Evolutionary conservation across 306 rosid genomes (phyloP), one percentile per base, ranked within the genome.

Genomic region (Inga laurina): DNA sequence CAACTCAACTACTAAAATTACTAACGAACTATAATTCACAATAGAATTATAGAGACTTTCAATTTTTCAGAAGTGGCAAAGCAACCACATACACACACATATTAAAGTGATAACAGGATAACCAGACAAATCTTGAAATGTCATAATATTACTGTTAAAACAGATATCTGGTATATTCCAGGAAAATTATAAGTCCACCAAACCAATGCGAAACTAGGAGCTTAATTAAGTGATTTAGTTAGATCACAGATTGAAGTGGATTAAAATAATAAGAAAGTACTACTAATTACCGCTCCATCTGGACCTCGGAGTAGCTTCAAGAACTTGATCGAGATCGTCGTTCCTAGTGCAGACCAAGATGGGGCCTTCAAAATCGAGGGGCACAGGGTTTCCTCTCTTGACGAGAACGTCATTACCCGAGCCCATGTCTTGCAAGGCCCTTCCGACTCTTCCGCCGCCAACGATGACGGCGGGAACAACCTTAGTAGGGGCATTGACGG

Each of bases 241-340:
- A 46, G 27, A 62, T 16, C 62, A 59, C 18, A 1, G 32, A n/a
- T 12, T 39, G 45, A 67, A 22, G 22, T 14, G 8, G 32, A 14
- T 8, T 30, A 10, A 10, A 72, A 78, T 24, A 48, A 4, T 34
- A 10, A 46, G 66, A 32, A 32, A 16, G 57, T 24, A 5, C 12
- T 12, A 41, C 21, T 56, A 46, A 51, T 12, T 82, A 95, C 99
- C 97, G 72, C 74, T 88, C 98, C 99, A 93, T 91, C 98, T 96
- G 5, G 98, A 89, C 35, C 49, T 84, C 43, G 99, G 99, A 72
- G 97, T 96, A 15, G 91, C 81, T 21, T 91, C 83, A 64, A 96
- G 97, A 44, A 96, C 97, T 13, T 88, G 90, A 4, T 96, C 97
- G 14, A 96, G 99, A 89, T 96, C 97, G 66, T 96, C 99, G 77